Evolutionary conservation across 352 stramenopile genomes (phyloP).

Genomic region (Phytophthora europaea): DNA sequence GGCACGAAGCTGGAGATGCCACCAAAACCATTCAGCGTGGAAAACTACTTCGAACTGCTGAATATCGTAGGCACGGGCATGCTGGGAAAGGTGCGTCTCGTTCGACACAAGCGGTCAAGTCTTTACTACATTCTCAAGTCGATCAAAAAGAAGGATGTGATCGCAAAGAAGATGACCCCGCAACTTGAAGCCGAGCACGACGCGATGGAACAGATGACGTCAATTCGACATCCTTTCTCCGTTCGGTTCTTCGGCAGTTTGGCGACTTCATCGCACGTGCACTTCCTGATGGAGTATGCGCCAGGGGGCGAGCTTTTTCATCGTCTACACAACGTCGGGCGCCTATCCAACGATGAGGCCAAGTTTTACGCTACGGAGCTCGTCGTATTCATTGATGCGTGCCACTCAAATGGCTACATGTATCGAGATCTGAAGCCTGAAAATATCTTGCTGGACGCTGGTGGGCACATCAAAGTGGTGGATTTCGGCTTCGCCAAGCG

Average conservation of each 20-base stretch:
- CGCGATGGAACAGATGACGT: constrained; percentile 52
- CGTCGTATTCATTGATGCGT: constrained; percentile 63
- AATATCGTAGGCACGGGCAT: constrained; percentile 78
- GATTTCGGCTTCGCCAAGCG: constrained; percentile 78
- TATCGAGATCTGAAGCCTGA: constrained; percentile 93
- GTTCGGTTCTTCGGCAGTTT: constrained; percentile 72
- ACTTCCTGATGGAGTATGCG: constrained; percentile 78
- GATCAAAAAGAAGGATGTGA: constrained; percentile 73
- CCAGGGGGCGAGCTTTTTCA: constrained; percentile 77
- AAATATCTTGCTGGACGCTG: constrained; percentile 88
- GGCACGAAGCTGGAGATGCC: constrained; percentile 64
- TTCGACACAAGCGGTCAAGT: constrained; percentile 65
- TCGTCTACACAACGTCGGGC: constrained; percentile 59
- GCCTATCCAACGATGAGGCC: constrained; percentile 69
- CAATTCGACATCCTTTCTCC: constrained; percentile 58
- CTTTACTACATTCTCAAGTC: constrained; percentile 83
- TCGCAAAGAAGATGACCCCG: constrained; percentile 64
- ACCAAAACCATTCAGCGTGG: constrained; percentile 61
- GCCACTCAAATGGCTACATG: constrained; percentile 69
- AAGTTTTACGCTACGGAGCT: constrained; percentile 86
- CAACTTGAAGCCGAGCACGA: constrained; percentile 68
- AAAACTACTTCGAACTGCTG: constrained; percentile 68
- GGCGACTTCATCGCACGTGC: constrained; percentile 64
- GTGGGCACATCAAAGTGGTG: constrained; percentile 73
- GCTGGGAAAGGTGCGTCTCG: constrained; percentile 71